Base-by-base conservation (phyloP, 1,284 basidiomycete species). In the Microbotryum scabiosae region DNA sequence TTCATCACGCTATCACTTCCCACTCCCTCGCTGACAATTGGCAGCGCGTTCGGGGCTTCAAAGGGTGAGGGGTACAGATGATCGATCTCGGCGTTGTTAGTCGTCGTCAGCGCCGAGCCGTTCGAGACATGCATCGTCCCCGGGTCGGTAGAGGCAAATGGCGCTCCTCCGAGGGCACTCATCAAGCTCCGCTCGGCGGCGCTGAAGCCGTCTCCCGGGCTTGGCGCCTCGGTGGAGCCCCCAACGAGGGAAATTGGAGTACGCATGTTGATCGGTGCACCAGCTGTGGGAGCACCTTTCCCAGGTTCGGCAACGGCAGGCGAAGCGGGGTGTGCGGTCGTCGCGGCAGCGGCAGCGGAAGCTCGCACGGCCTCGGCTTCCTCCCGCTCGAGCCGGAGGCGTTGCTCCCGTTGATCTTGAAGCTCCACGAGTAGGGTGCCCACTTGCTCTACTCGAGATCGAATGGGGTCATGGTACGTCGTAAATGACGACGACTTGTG, bases 221-320 rank as follows among this genome's bases (percentile, higher is more conserved):
- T 62, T 5, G 60, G 60, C 32, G 67, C 67, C 28, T 68, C 67
- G 7, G 62, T 62, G 56, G 64, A 62, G 6, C 57, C 52, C 5
- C 60, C 58, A 2, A 64, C 67, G 43, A 68, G 57, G 14, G 58
- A 61, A 50, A 64, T 60, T 16, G 67, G 67, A 36, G 67, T 68
- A 12, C 67, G 48, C 67, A 66, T 64, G 48, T 64, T 68, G 58
- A 68, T 59, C 10, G 66, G 64, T 18, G 64, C 66, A 0, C 57
- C 57, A 0, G 56, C 64, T 0, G 52, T 12, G 9, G 52, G 18
- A 9, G 50, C 25, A 10, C 26, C 25, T 4, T 4, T 28, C 6
- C 28, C 45, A 50, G 28, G 26, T 16, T 32, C 51, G 8, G 54
- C n/a, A 10, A 55, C 43, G 41, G 20, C 6, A 30, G 43, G 49